These are phyloP conservation scores for Arthrobotrys entomopaga DNA, from an alignment of 2,329 filamentous ascomycete species.

Conservation along the genomic window DNA sequence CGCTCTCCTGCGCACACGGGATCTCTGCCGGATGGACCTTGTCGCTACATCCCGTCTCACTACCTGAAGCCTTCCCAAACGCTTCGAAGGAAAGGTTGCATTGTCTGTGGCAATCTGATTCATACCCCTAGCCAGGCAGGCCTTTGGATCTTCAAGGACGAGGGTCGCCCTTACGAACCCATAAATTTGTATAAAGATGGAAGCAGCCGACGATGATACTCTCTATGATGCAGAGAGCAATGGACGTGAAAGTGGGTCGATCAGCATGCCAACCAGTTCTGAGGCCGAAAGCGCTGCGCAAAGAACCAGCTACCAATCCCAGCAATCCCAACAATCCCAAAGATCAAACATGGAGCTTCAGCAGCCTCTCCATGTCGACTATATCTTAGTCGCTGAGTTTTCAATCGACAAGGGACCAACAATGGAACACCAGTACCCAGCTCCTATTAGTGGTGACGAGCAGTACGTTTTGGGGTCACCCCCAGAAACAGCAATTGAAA, in stretches of 20 bases:
- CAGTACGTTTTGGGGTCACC: slow-evolving; percentile 64
- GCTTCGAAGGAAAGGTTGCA: slow-evolving; percentile 33
- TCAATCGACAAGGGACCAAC: slow-evolving; percentile 95
- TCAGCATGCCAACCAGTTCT: slow-evolving; percentile 43
- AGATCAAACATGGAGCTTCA: slow-evolving; percentile 59
- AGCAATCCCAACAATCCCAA: slow-evolving; percentile 53
- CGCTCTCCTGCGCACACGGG: slow-evolving; percentile 51
- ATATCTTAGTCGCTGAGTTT: slow-evolving; percentile 96
- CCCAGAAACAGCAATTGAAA: background rate
- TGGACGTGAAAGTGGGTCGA: slow-evolving; percentile 41
- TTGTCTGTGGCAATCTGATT: slow-evolving; percentile 19
- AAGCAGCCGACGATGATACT: slow-evolving; percentile 48
- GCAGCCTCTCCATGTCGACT: slow-evolving; percentile 90
- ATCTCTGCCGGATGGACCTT: slow-evolving; percentile 55
- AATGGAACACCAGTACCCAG: slow-evolving; percentile 98
- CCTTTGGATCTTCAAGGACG: slow-evolving; percentile 22
- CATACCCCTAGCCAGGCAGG: slow-evolving; percentile 21
- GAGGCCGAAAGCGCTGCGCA: slow-evolving; percentile 37
- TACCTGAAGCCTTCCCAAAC: slow-evolving; percentile 33
- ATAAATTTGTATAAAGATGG: slow-evolving; percentile 45
- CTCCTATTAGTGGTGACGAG: slow-evolving; percentile 94
- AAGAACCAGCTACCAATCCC: slow-evolving; percentile 52
- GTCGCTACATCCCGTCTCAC: slow-evolving; percentile 52
- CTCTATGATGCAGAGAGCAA: slow-evolving; percentile 52
- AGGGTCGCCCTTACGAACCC: slow-evolving; percentile 19